phyloP scores from a whole-genome alignment of 2,329 filamentous ascomycete genomes.

The Penicillium occitanis region DNA sequence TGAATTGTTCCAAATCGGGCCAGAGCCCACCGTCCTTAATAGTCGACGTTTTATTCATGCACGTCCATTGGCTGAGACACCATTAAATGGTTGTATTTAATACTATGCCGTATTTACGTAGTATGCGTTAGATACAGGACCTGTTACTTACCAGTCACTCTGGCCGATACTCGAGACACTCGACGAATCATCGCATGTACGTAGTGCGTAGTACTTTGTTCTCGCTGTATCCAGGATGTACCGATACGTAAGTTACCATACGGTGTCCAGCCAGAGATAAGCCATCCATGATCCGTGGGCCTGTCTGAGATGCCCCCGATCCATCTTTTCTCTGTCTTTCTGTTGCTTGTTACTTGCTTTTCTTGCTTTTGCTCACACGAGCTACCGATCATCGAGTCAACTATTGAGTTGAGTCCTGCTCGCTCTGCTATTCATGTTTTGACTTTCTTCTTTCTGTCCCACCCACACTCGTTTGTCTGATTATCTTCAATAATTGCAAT shows the following conservation, averaged over 20 bases:
- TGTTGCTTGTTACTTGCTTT: not conserved
- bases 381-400: not conserved
- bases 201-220: too few relatives aligned
- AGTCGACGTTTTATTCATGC: too few relatives aligned
- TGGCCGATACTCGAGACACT: not conserved
- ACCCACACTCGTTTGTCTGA: conserved; percentile 12
- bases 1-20: not conserved
- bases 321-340: not conserved
- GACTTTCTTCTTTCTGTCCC: conserved; percentile 9
- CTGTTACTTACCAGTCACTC: not conserved
- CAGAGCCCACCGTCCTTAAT: not conserved
- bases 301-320: not conserved
- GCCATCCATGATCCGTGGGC: not conserved
- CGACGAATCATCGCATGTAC: not conserved
- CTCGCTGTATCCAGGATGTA: not conserved
- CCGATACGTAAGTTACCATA: not conserved
- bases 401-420: conserved; percentile 2
- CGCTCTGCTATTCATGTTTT: conserved; percentile 5
- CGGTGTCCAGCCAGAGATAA: not conserved
- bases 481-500: not conserved
- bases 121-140: too few relatives aligned
- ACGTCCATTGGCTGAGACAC: not conserved
- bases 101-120: too few relatives aligned
- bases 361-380: not conserved
- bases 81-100: not conserved